phyloP scores from a whole-genome alignment of 306 rosid species.

The Chamaecrista fasciculata region DNA sequence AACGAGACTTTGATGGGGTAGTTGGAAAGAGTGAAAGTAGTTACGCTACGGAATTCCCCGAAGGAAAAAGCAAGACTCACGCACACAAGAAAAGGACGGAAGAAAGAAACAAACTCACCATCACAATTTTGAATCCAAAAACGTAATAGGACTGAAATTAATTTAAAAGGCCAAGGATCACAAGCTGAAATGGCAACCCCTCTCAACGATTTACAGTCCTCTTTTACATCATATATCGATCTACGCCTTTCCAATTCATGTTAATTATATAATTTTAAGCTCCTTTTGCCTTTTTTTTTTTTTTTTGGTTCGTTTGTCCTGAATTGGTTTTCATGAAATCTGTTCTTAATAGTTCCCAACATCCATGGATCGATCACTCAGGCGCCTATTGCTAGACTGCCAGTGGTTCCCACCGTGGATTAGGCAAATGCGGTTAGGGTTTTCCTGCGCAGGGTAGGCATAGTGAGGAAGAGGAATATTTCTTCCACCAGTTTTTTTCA shows the following conservation, averaged over 20 bases:
- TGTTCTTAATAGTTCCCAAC: constrained; percentile 25
- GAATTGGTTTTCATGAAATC: not conserved
- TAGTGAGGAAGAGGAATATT: constrained; percentile 45
- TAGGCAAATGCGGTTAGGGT: constrained; percentile 46
- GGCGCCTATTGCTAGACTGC: constrained; percentile 43
- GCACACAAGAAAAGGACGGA: constrained; percentile 14
- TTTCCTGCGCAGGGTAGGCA: constrained; percentile 48
- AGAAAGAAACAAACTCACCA: constrained; percentile 42
- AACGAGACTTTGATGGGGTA: not conserved
- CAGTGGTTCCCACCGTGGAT: constrained; percentile 73
- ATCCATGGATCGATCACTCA: constrained; percentile 7
- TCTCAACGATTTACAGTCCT: constrained; percentile 46
- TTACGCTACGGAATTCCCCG: constrained; percentile 13
- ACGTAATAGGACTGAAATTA: constrained; percentile 50
- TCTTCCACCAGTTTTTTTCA: constrained; percentile 41
- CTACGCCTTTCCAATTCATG: not conserved
- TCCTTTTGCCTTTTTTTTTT: constrained; percentile 11
- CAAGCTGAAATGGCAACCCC: constrained; percentile 43
- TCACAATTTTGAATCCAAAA: constrained; percentile 24
- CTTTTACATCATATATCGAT: constrained; percentile 39
- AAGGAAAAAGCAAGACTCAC: not conserved
- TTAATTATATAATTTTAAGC: constrained; percentile 6
- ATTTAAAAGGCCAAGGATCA: constrained; percentile 56
- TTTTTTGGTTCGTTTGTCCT: too few species aligned
- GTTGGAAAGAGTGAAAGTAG: constrained; percentile 2